Conservation (phyloP, 2,329 filamentous ascomycete species). For the Myrmaecium sp. region DNA sequence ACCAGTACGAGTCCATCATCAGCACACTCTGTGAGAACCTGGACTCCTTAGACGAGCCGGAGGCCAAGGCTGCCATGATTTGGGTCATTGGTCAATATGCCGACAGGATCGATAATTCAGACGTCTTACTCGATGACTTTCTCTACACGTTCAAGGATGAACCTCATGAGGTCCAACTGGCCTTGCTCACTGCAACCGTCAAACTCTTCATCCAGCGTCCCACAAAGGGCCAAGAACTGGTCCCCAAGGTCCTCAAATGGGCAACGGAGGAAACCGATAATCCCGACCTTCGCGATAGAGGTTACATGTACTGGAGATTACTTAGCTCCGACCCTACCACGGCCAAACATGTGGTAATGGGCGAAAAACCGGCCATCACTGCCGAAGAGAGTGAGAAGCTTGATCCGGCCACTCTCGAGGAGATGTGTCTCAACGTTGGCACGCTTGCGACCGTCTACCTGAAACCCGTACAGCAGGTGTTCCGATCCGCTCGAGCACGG, state of each 20-base stretch:
- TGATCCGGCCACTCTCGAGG: conserved; percentile 78
- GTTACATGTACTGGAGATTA: conserved; percentile 99
- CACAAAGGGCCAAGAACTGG: conserved; percentile 81
- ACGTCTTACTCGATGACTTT: conserved; percentile 87
- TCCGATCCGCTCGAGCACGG: conserved; percentile 70
- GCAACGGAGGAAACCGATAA: conserved; percentile 99
- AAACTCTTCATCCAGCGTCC: conserved; percentile 96
- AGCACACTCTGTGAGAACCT: conserved; percentile 88
- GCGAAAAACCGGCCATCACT: conserved; percentile 89
- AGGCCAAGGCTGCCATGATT: conserved; percentile 96
- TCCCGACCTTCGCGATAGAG: conserved; percentile 83
- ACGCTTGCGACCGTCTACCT: conserved; percentile 94
- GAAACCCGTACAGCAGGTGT: conserved; percentile 94
- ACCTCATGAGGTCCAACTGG: conserved; percentile 86
- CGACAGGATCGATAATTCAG: conserved; percentile 91
- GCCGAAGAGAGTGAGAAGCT: conserved; percentile 81
- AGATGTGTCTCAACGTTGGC: conserved; percentile 92
- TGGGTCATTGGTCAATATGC: conserved; percentile 99
- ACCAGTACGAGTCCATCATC: conserved; percentile 97
- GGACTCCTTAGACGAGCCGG: conserved; percentile 89
- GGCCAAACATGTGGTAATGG: conserved; percentile 85
- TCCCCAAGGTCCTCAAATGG: conserved; percentile 93
- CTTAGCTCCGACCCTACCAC: conserved; percentile 79
- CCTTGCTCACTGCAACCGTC: conserved; percentile 85
- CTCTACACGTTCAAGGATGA: conserved; percentile 87